Percentiles rank a stretch among this genome's conserved stretches.
Evolutionary conservation across 108 stramenopile genomes (phyloP).

Genomic region (Pseudonitzschia delicatissima): DNA sequence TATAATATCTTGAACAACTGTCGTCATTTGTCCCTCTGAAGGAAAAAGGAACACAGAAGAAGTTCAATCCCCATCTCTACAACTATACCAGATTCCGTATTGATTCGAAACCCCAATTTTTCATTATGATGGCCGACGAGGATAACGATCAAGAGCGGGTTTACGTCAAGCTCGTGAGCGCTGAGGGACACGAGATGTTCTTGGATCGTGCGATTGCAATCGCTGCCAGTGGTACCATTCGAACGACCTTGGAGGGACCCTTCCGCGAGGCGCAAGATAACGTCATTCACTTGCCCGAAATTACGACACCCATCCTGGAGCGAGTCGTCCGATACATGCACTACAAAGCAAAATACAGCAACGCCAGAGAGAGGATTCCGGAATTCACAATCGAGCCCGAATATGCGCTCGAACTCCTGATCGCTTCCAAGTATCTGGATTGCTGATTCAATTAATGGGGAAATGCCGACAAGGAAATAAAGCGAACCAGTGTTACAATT

Average conservation of each 20-base stretch:
- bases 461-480: conserved; percentile 3
- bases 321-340: conserved; percentile 77
- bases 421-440: conserved; percentile 83
- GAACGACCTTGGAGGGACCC: conserved; percentile 75
- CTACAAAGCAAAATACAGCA: conserved; percentile 71
- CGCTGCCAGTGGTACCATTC: conserved; percentile 52
- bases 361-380: conserved; percentile 61
- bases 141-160: conserved; percentile 11
- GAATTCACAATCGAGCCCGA: conserved; percentile 87
- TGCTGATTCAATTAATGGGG: conserved; percentile 36
- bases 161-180: conserved; percentile 81
- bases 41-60: too few relatives aligned
- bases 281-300: conserved; percentile 79
- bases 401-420: conserved; percentile 75
- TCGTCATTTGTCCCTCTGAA: too few relatives aligned
- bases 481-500: too few relatives aligned
- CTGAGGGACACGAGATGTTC: conserved; percentile 69
- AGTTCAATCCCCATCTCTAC: not conserved
- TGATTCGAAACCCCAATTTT: not conserved
- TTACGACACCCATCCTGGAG: conserved; percentile 65
- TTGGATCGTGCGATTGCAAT: conserved; percentile 44
- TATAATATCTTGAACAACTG: too few relatives aligned
- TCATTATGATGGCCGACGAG: conserved; percentile 15
- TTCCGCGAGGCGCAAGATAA: conserved; percentile 83
- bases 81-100: not conserved